These are phyloP conservation scores for Fusarium annulatum DNA, from an alignment of 2,329 filamentous ascomycete genomes.

Conservation along the genomic window DNA sequence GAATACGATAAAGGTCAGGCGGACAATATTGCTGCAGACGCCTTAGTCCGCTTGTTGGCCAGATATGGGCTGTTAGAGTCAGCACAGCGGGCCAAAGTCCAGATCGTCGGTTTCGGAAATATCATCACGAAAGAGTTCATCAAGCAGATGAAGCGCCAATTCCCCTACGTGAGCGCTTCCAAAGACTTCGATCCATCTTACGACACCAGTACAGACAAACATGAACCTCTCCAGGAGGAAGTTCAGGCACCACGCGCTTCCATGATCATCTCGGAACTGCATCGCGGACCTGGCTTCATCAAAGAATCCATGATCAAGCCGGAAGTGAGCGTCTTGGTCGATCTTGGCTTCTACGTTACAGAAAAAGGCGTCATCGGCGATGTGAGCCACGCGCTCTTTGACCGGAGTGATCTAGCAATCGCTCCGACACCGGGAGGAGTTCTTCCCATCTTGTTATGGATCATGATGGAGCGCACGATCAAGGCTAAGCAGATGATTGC, in stretches of 20 bases:
- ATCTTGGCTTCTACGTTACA: not conserved
- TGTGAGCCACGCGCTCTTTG: not conserved
- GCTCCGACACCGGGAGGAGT: not conserved
- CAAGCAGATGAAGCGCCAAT: not conserved
- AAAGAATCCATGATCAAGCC: not conserved
- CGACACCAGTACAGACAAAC: accelerated
- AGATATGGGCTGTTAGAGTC: not conserved
- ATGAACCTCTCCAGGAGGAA: accelerated
- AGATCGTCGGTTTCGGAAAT: not conserved
- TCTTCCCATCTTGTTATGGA: not conserved
- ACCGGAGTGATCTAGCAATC: not conserved
- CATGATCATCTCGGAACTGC: not conserved
- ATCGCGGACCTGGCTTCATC: not conserved
- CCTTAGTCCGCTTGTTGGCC: not conserved
- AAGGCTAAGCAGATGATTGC: not conserved
- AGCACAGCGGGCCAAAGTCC: not conserved
- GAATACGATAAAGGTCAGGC: not conserved
- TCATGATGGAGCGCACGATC: not conserved
- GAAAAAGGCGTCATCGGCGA: not conserved
- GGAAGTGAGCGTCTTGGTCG: not conserved
- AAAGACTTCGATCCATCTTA: not conserved
- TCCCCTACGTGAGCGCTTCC: not conserved
- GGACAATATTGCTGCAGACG: not conserved
- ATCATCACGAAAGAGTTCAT: not conserved
- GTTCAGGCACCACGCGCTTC: not conserved